phyloP scores from a whole-genome alignment of 2,329 filamentous ascomycete genomes.

The Chaetomium sp. region DNA sequence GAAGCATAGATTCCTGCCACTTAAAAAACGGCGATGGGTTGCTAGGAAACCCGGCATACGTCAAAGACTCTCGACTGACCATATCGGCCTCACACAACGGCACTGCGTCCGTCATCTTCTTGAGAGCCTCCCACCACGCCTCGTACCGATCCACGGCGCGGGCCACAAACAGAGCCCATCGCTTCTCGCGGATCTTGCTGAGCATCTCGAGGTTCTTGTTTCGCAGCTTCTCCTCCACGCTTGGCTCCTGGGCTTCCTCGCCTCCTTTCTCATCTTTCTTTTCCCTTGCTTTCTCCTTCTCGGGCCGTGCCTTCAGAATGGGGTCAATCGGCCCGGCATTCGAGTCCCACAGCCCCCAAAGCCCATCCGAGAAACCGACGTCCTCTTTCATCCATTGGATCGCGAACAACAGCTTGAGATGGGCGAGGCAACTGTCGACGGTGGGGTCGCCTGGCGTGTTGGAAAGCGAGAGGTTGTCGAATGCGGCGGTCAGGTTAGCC shows the following conservation, averaged over 20 bases:
- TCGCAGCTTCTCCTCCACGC: conserved; percentile 22
- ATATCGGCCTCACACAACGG: conserved; percentile 34
- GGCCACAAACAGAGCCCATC: conserved; percentile 65
- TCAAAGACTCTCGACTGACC: conserved; percentile 16
- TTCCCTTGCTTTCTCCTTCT: background rate
- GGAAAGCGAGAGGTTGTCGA: conserved; percentile 18
- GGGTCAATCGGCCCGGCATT: conserved; percentile 27
- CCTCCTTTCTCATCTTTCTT: background rate
- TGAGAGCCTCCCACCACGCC: conserved; percentile 50
- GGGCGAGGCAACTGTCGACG: conserved; percentile 57
- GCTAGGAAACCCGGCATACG: conserved; percentile 32
- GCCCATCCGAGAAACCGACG: conserved; percentile 57
- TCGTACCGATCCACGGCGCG: conserved; percentile 63
- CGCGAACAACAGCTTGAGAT: conserved; percentile 65
- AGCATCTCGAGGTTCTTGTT: conserved; percentile 37
- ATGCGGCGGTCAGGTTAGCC: conserved; percentile 20
- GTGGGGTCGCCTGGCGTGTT: conserved; percentile 30
- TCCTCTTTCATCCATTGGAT: conserved; percentile 62
- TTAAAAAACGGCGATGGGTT: conserved; percentile 22
- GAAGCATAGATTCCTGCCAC: conserved; percentile 41
- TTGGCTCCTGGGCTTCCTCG: background rate
- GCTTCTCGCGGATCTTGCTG: conserved; percentile 58
- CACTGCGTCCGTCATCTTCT: conserved; percentile 20
- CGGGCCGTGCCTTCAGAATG: conserved; percentile 1
- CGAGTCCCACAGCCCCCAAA: conserved; percentile 57